phyloP scores from a whole-genome alignment of 2,329 filamentous ascomycete species.

The Cercospora canescens region DNA sequence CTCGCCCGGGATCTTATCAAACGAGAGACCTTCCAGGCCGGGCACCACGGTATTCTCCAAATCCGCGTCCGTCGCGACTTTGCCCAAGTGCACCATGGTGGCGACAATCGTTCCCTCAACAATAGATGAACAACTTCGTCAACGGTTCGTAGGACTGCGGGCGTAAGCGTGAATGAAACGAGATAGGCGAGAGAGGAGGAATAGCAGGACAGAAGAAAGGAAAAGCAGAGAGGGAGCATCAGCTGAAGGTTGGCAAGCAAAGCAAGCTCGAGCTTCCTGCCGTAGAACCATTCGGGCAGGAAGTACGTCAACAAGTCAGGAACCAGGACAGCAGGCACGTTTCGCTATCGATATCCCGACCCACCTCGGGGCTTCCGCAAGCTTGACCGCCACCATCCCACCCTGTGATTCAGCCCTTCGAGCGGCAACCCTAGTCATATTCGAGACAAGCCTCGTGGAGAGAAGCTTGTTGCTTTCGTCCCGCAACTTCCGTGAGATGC shows the following conservation, averaged over 20 bases:
- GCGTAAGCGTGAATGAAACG: too few relatives aligned
- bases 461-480: constrained; percentile 9
- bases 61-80: constrained; percentile 35
- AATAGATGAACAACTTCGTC: too few relatives aligned
- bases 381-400: background rate
- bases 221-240: too few relatives aligned
- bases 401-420: background rate
- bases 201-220: too few relatives aligned
- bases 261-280: too few relatives aligned
- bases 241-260: too few relatives aligned
- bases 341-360: background rate
- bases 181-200: too few relatives aligned
- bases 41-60: constrained; percentile 41
- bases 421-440: background rate
- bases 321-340: background rate
- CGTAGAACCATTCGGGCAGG: background rate
- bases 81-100: constrained; percentile 39
- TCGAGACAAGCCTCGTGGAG: constrained; percentile 10
- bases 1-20: constrained; percentile 47
- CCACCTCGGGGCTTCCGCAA: background rate
- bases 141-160: too few relatives aligned
- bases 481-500: background rate
- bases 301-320: constrained; percentile 1
- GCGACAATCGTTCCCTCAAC: background rate
- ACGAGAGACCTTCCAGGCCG: constrained; percentile 48